A percentile compares a stretch with the other conserved stretches of the same genome.
Evolutionary conservation across 192 early-diverging fungal genomes (phyloP).

Genomic region (Podochytrium sp.): DNA sequence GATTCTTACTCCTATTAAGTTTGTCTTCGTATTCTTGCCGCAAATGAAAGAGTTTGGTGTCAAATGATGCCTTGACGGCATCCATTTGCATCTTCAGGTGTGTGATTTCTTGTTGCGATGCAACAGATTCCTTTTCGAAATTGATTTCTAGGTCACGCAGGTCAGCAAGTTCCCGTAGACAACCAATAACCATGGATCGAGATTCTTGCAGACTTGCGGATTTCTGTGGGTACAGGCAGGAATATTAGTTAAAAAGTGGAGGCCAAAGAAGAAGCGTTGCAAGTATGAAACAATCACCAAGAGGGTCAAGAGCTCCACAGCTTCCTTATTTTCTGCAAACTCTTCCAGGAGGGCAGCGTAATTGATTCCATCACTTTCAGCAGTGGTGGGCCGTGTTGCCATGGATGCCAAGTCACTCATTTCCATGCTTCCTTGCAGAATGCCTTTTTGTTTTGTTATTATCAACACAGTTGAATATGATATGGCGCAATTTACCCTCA

Average conservation of each 20-base stretch:
- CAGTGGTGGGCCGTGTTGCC: constrained; percentile 13
- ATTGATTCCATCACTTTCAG: constrained; percentile 20
- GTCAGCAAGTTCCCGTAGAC: constrained; percentile 19
- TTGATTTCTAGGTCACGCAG: constrained; percentile 2
- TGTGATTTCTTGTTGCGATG: neutral
- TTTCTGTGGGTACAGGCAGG: neutral
- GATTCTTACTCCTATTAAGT: no score
- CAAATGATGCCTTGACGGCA: neutral
- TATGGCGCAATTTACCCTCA: constrained; percentile 1
- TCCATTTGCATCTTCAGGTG: neutral
- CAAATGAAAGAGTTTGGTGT: constrained; percentile 29
- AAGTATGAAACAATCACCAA: constrained; percentile 20
- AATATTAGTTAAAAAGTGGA: neutral
- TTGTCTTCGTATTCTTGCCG: constrained; percentile 30
- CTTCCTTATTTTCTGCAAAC: constrained; percentile 21
- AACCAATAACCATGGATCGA: constrained; percentile 11
- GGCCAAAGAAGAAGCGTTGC: neutral
- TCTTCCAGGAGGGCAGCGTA: constrained; percentile 21
- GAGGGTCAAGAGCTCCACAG: constrained; percentile 3
- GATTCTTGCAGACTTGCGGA: constrained; percentile 18
- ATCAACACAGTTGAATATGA: neutral
- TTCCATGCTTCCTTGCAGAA: neutral
- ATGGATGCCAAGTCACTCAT: neutral
- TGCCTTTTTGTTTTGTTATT: neutral
- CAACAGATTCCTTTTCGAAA: constrained; percentile 3